These are phyloP conservation scores for Fusarium sarcochroum DNA, from an alignment of 2,329 filamentous ascomycete genomes.

Conservation along the genomic window DNA sequence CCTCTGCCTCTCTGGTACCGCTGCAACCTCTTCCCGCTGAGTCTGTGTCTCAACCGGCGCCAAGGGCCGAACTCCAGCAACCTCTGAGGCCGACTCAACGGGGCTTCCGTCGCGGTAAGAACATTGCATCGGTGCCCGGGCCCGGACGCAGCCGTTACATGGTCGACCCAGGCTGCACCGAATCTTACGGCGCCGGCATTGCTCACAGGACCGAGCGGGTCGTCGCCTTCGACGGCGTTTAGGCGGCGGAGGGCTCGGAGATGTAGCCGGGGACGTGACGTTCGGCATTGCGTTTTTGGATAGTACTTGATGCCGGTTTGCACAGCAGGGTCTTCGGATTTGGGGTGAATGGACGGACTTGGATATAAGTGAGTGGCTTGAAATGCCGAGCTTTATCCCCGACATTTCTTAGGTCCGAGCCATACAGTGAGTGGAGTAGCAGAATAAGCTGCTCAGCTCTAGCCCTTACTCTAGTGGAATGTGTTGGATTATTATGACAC, in stretches of 20 bases:
- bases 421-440: no score
- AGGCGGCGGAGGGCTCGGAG: constrained; percentile 20
- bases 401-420: constrained; percentile 22
- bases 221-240: constrained; percentile 47
- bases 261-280: constrained; percentile 15
- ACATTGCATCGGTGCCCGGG: constrained; percentile 43
- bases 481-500: no score
- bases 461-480: no score
- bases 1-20: constrained; percentile 1
- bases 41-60: not conserved
- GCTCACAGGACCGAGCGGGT: constrained; percentile 46
- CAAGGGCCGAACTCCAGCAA: not conserved
- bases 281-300: not conserved
- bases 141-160: constrained; percentile 45
- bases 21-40: constrained; percentile 9
- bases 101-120: constrained; percentile 44
- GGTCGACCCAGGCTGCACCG: constrained; percentile 44
- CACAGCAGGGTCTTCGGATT: not conserved
- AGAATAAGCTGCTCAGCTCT: not conserved
- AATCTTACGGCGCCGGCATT: constrained; percentile 47
- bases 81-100: not conserved
- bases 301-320: not conserved
- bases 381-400: constrained; percentile 38
- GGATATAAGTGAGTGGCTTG: constrained; percentile 27
- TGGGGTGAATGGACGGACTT: constrained; percentile 5